Evolutionary conservation across 2,329 filamentous ascomycete species (phyloP), one percentile per base, ranked within the genome.

Genomic region (Boeremia exigua): DNA sequence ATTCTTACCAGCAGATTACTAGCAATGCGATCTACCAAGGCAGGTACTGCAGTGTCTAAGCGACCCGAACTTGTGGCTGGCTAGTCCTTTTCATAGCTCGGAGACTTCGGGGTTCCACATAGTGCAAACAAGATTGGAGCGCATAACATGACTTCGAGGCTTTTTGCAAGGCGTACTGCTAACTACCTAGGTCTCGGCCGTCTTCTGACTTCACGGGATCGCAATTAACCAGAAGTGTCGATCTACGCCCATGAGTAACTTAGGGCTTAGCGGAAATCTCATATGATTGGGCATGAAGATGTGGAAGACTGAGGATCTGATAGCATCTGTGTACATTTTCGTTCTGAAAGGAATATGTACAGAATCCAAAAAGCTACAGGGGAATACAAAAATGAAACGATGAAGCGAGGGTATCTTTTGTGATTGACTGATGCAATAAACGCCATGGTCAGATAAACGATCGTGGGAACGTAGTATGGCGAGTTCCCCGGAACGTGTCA

Each of bases 371-470:
- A 5, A 30, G 4, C 4, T 27, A 4, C 5, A 10, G 11, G 17
- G 9, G 10, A 25, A 14, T 32, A 9, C 10, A 34, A n/a, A 15
- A 47, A 27, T 8, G 19, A 30, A n/a, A 25, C n/a, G 10, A 28
- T 36, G 25, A 43, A 56, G 37, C 42, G 53, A 56, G 47, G 53
- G 48, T 56, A 56, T 56, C 53, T 33, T 12, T 28, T 28, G 4
- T 28, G 30, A 23, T 36, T 14, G 38, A 37, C 19, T 33, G 6
- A 40, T 25, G 6, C 34, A 19, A 23, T 17, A 10, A 48, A 48
- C 25, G 38, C 44, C 23, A n/a, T 34, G 4, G n/a, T 17, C 2
- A 14, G 12, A 23, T 12, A 30, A 15, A 37, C 11, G 29, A 40
- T 11, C 6, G 15, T 34, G 32, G n/a, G 11, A 28, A 38, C 8